These are phyloP conservation scores for Cutaneotrichosporon daszewskae DNA, from an alignment of 1,284 basidiomycete genomes.

Conservation along the genomic window DNA sequence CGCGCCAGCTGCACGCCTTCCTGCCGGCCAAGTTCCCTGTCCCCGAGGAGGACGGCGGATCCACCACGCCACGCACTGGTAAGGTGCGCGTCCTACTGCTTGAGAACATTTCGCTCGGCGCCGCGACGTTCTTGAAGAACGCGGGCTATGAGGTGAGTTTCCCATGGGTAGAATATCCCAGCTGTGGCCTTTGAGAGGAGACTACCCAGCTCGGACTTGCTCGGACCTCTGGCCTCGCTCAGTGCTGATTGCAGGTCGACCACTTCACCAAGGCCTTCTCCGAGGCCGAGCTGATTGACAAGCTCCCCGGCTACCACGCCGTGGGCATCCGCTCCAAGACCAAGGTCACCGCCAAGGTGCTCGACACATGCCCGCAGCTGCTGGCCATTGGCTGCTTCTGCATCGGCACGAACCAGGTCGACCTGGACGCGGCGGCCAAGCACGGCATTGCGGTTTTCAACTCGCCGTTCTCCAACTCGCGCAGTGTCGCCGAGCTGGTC, in stretches of 20 bases:
- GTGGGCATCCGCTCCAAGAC: slow-evolving; percentile 98
- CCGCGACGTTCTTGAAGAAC: slow-evolving; percentile 70
- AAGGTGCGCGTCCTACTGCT: slow-evolving; percentile 62
- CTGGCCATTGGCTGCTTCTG: slow-evolving; percentile 98
- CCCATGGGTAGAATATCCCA: no score
- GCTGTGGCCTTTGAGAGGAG: no score
- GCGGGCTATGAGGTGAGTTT: slow-evolving; percentile 66
- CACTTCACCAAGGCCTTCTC: slow-evolving; percentile 79
- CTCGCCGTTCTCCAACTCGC: slow-evolving; percentile 98
- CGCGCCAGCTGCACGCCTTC: slow-evolving; percentile 44
- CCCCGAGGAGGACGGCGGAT: slow-evolving; percentile 24
- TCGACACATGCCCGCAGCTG: slow-evolving; percentile 83
- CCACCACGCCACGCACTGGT: slow-evolving; percentile 26
- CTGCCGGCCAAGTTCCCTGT: slow-evolving; percentile 40
- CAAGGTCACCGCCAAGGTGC: slow-evolving; percentile 83
- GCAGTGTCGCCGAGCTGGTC: slow-evolving; percentile 97
- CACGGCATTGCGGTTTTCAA: slow-evolving; percentile 98
- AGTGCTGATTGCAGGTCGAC: slow-evolving; percentile 66
- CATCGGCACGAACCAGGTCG: slow-evolving; percentile 98
- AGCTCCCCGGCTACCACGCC: slow-evolving; percentile 83
- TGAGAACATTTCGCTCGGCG: slow-evolving; percentile 92
- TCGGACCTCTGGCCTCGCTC: no score
- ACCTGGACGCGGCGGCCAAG: slow-evolving; percentile 73
- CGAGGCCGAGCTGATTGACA: slow-evolving; percentile 85
- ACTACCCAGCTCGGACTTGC: no score